These are phyloP conservation scores for Bruguiera parviflora DNA, from an alignment of 345 rosid species.

Conservation along the genomic window DNA sequence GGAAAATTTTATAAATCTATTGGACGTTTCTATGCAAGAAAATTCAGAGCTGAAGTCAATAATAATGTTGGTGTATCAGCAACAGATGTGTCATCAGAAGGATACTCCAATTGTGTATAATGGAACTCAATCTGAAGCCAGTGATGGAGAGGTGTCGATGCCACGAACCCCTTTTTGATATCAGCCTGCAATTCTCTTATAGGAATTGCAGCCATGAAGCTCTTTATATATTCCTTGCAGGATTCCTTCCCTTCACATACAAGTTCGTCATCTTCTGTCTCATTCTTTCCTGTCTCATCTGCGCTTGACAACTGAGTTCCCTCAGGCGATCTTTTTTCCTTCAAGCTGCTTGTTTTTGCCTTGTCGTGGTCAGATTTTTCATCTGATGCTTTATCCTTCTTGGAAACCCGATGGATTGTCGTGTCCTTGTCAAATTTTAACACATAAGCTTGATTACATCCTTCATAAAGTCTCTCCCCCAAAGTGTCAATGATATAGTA, in stretches of 20 bases:
- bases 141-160: constrained; percentile 58
- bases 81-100: not conserved
- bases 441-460: constrained; percentile 56
- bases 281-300: constrained; percentile 3
- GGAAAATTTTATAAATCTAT: not conserved
- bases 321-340: constrained; percentile 14
- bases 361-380: constrained; percentile 16
- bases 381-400: constrained; percentile 17
- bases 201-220: constrained; percentile 65
- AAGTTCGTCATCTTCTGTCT: constrained; percentile 25
- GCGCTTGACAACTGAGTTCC: not conserved
- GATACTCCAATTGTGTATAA: constrained; percentile 36
- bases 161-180: constrained; percentile 54
- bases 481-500: constrained; percentile 64
- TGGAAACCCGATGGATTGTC: constrained; percentile 25
- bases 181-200: constrained; percentile 55
- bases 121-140: constrained; percentile 66
- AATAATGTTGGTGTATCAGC: not conserved
- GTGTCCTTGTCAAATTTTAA: constrained; percentile 52
- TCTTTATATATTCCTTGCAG: constrained; percentile 68
- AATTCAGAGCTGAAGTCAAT: not conserved
- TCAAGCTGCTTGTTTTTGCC: not conserved
- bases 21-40: not conserved
- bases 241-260: constrained; percentile 52
- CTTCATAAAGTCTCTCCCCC: constrained; percentile 66